phyloP scores from a whole-genome alignment of 202 grass and related monocot genomes.

The Bolboschoenoplectus hybrid region DNA sequence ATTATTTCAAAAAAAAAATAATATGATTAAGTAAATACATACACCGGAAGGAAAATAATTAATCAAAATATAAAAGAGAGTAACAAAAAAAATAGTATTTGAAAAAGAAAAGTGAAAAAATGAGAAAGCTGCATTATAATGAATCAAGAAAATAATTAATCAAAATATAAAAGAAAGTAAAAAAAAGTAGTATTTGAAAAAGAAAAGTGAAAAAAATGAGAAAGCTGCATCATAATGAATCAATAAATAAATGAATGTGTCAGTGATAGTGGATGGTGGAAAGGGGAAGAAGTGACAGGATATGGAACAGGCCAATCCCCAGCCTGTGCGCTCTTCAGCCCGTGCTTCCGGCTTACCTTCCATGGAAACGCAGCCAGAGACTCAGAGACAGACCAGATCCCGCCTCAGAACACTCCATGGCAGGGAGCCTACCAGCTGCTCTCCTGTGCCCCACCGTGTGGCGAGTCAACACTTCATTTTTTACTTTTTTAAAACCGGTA shows the following conservation, averaged over 20 bases:
- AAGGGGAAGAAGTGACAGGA: constrained; percentile 39
- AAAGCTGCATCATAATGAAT: constrained; percentile 16
- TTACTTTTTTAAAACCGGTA: too few relatives aligned
- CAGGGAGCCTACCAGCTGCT: not conserved
- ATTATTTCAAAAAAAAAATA: too few relatives aligned
- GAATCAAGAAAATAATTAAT: too few relatives aligned
- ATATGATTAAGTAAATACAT: too few relatives aligned
- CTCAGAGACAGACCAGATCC: not conserved
- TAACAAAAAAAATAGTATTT: too few relatives aligned
- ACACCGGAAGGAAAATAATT: too few relatives aligned
- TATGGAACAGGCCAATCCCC: constrained; percentile 32
- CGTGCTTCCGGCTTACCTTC: constrained; percentile 28
- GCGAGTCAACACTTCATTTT: not conserved
- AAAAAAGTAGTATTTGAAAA: not conserved
- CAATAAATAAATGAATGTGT: not conserved
- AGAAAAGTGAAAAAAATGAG: constrained; percentile 40
- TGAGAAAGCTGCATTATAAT: too few relatives aligned
- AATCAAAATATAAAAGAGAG: too few relatives aligned
- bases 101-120: too few relatives aligned
- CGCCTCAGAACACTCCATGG: not conserved
- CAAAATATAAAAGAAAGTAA: not conserved
- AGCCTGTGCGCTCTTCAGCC: constrained; percentile 26
- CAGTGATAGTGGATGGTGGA: constrained; percentile 22
- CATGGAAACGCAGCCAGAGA: not conserved
- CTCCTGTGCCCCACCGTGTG: not conserved